Evolutionary conservation across 305 asterid species (phyloP), one percentile per base, ranked within the genome.

Genomic region (Petunia hybrid): DNA sequence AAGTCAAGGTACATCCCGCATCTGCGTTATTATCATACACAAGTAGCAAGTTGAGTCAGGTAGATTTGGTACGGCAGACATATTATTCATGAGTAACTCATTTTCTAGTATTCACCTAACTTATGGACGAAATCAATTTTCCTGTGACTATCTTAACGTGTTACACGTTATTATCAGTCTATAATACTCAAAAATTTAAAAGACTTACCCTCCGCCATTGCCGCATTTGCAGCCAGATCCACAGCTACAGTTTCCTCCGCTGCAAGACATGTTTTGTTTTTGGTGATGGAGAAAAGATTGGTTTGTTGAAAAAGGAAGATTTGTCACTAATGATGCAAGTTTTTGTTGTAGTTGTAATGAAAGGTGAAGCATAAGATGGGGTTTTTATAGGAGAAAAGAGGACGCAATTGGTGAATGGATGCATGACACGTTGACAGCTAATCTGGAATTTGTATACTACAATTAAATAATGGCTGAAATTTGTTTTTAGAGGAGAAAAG

Each of bases 141-240:
- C 31, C 31, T 22, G 31, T 22, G 31, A 22, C 1, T 22, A 22
- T 22, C 31, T 22, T 22, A 22, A 22, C 31, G 31, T 22, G 31
- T 22, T 22, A 22, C 31, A 22, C 31, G 31, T 22, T 22, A 22
- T 22, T 22, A 22, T 22, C 31, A 22, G 31, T 22, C 31, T 22
- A 22, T 22, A 22, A 22, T 22, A 22, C 31, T 22, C 31, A 22
- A 22, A 22, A 22, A 61, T 41, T 35, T 7, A n/a, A 13, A 56
- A 14, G 7, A 45, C 62, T 77, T 87, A 91, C 97, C 94, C 93
- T 62, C 80, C 63, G 77, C 90, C 90, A 41, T 38, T 90, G 88
- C 93, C 91, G 83, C 97, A 92, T 31, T 84, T 80, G 89, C 94
- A 92, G 86, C 57, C 73, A 42, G 93, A 48, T 69, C 93, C 97